Evolutionary conservation across 2,329 filamentous ascomycete genomes (phyloP), one percentile per base, ranked within the genome.

Genomic region (Paecilomyces sp.): DNA sequence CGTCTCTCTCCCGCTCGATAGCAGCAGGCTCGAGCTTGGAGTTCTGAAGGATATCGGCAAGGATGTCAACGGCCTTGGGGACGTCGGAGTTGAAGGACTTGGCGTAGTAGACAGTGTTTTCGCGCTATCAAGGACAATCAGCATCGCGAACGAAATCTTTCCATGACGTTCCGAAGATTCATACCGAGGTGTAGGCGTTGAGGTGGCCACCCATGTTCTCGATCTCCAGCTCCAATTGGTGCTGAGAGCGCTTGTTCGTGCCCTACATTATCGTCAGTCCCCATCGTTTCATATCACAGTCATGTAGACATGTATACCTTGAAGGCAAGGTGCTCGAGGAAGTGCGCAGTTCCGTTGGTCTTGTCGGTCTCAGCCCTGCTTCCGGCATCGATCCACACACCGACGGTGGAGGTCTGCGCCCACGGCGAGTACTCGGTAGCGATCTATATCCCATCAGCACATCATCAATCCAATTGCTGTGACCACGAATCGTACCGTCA

Each of bases 141-240:
- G 69, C 64, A 59, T 57, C 13, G 34, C 60, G 55, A 47, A 47
- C 56, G 57, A 63, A 65, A 54, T 60, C 64, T 61, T 58, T 58
- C 55, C 55, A 51, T 61, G 53, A 15, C 47, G 57, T 64, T 65
- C 67, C 68, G 65, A 65, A 57, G 59, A 60, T 59, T 70, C 89
- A 74, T 87, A 97, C 92, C 83, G 93, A 97, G 72, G 94, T 99
- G 84, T 99, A 99, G 77, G 94, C 94, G 81, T 99, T 99, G 71
- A 99, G 85, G 83, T 99, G 94, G 66, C 91, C 94, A 77, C 94
- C 94, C 91, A 99, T 97, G 83, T 99, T 99, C 85, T 99, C 94
- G 75, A 99, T 97, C 84, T 99, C 94, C 66, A 99, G 88, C 83
- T 99, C 94, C 76, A 99, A 85, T 82, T 99, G 94, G 77, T 95